Evolutionary conservation across 225 moss, liverwort and hornwort genomes (phyloP).

Genomic region (Climacium dendroides): DNA sequence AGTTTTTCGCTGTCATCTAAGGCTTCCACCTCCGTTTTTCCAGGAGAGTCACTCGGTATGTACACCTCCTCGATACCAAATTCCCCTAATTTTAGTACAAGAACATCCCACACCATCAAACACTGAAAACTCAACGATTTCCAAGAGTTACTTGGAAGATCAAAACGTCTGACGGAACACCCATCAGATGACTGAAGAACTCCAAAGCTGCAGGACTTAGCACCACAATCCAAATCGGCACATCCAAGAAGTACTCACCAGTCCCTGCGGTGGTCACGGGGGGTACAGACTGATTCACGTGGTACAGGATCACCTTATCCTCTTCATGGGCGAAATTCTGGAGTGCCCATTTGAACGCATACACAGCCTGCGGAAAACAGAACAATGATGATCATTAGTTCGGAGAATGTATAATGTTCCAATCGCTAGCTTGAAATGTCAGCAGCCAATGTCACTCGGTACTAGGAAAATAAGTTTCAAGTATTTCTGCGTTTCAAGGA

Average conservation of each 20-base stretch:
- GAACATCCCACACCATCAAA: neutral
- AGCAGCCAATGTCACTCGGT: neutral
- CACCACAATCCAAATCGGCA: neutral
- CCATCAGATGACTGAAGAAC: neutral
- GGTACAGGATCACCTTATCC: slow-evolving; percentile 61
- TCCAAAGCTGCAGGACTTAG: neutral
- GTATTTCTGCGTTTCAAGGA: neutral
- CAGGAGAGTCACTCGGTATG: slow-evolving; percentile 20
- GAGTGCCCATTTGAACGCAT: slow-evolving; percentile 86
- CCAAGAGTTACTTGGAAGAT: neutral
- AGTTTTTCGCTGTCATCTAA: slow-evolving; percentile 79
- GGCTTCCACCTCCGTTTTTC: slow-evolving; percentile 65
- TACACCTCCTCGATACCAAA: slow-evolving; percentile 94
- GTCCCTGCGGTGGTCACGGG: slow-evolving; percentile 55
- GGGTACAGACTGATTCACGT: slow-evolving; percentile 70
- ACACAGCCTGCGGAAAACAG: slow-evolving; percentile 41
- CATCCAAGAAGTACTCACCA: slow-evolving; percentile 17
- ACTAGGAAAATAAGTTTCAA: neutral
- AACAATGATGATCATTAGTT: neutral
- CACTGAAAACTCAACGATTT: neutral
- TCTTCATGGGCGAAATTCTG: slow-evolving; percentile 51
- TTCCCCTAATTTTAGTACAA: slow-evolving; percentile 34
- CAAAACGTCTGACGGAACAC: neutral
- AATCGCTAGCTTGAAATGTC: neutral
- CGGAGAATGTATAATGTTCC: neutral